phyloP scores from a whole-genome alignment of 768 basidiomycete species.

The Leccinum imitatum region DNA sequence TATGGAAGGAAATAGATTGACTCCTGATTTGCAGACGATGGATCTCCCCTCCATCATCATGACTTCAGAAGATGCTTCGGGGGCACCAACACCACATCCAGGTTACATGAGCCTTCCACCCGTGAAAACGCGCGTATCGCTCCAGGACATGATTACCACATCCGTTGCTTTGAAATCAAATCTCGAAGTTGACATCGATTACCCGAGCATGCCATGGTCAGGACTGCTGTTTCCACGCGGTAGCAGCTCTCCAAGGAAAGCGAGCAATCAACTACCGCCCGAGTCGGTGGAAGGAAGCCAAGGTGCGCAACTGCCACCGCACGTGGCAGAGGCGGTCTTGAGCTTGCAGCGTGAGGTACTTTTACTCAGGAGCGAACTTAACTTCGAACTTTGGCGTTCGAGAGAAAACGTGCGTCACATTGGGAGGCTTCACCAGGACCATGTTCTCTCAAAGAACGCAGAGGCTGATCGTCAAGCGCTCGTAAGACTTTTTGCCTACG shows the following conservation, averaged over 20 bases:
- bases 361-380: constrained; percentile 75
- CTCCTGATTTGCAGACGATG: constrained; percentile 6
- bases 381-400: constrained; percentile 83
- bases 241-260: constrained; percentile 28
- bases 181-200: constrained; percentile 58
- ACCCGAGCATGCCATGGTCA: constrained; percentile 53
- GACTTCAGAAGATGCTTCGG: constrained; percentile 25
- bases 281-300: constrained; percentile 17
- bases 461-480: constrained; percentile 81
- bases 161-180: constrained; percentile 75
- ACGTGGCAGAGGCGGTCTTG: constrained; percentile 65
- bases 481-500: constrained; percentile 44
- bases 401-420: constrained; percentile 82
- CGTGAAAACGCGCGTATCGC: constrained; percentile 44
- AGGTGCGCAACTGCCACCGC: constrained; percentile 37
- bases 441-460: constrained; percentile 67
- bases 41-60: constrained; percentile 7
- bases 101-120: constrained; percentile 37
- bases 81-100: constrained; percentile 31
- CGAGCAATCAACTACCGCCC: constrained; percentile 13
- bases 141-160: constrained; percentile 74
- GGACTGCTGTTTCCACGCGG: constrained; percentile 40
- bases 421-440: constrained; percentile 74
- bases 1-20: not conserved
- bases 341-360: constrained; percentile 74